Evolutionary conservation across 148 eudicot genomes (phyloP).

Genomic region (Rhododendron vialii): DNA sequence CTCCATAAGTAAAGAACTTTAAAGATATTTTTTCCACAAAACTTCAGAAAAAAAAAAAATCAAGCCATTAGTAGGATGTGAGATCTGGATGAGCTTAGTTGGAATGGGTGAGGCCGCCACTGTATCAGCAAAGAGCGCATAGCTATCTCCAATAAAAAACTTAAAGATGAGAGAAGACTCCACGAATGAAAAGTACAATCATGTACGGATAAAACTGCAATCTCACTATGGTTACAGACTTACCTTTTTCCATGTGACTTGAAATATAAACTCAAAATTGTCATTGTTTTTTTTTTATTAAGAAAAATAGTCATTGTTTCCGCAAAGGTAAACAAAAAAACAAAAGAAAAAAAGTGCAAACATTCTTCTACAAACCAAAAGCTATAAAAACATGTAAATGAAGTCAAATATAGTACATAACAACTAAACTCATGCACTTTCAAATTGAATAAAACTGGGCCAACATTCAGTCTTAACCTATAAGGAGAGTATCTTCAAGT

Average conservation of each 20-base stretch:
- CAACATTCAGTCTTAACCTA: not conserved
- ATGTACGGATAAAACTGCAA: not conserved
- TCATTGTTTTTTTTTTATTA: not conserved
- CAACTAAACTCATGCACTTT: not conserved
- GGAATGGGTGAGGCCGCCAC: not conserved
- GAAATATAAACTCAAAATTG: not conserved
- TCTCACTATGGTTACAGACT: not conserved
- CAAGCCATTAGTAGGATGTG: not conserved
- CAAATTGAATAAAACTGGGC: not conserved
- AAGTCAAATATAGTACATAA: not conserved
- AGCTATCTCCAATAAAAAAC: not conserved
- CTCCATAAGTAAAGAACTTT: conserved; percentile 12
- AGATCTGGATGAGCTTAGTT: not conserved
- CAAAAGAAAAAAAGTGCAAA: not conserved
- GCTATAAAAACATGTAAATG: not conserved
- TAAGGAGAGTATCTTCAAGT: not conserved
- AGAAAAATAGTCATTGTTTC: not conserved
- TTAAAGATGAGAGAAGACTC: not conserved
- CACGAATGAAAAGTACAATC: not conserved
- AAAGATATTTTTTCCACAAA: not conserved
- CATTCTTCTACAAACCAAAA: not conserved
- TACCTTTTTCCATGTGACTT: not conserved
- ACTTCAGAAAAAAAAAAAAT: not conserved
- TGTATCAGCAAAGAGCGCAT: not conserved
- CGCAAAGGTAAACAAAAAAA: not conserved